Evolutionary conservation across 805 yeast genomes (phyloP).

Genomic region (Sugiyamaella boreocaroliniensis): DNA sequence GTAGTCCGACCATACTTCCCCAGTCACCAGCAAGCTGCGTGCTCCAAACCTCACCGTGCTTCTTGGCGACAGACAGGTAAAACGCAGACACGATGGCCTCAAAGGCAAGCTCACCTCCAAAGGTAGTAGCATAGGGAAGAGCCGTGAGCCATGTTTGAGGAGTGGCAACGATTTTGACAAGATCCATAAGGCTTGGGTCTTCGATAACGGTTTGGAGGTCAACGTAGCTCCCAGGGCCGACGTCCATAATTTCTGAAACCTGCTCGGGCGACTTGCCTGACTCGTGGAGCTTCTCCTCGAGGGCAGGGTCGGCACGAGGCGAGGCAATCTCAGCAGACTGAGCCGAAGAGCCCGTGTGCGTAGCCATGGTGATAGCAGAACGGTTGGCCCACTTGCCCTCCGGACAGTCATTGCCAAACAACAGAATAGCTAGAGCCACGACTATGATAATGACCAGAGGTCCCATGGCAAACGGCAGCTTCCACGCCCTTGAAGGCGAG

Average conservation of each 20-base stretch:
- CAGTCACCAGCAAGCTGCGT: conserved; percentile 3
- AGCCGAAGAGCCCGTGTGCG: not conserved
- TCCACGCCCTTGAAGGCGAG: not conserved
- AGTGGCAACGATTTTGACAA: not conserved
- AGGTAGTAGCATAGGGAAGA: conserved; percentile 6
- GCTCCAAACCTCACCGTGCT: not conserved
- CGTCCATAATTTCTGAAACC: not conserved
- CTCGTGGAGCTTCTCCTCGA: not conserved
- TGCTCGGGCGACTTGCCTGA: not conserved
- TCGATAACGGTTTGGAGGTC: conserved; percentile 1
- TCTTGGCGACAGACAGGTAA: not conserved
- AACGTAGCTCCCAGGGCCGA: not conserved
- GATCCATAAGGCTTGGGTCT: not conserved
- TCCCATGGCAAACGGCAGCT: conserved; percentile 2
- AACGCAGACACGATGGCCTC: conserved; percentile 2
- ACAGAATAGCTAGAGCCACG: not conserved
- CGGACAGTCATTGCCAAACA: conserved; percentile 3
- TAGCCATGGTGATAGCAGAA: not conserved
- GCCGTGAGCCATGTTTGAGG: conserved; percentile 1
- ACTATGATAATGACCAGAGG: conserved; percentile 2
- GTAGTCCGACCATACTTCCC: conserved; percentile 5
- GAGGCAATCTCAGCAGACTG: not conserved
- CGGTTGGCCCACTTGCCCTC: conserved; percentile 7
- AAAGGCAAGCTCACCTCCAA: conserved; percentile 7
- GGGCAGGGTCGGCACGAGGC: not conserved